Conservation (phyloP, 2,329 filamentous ascomycete genomes). For the Sclerotinia trifoliorum region DNA sequence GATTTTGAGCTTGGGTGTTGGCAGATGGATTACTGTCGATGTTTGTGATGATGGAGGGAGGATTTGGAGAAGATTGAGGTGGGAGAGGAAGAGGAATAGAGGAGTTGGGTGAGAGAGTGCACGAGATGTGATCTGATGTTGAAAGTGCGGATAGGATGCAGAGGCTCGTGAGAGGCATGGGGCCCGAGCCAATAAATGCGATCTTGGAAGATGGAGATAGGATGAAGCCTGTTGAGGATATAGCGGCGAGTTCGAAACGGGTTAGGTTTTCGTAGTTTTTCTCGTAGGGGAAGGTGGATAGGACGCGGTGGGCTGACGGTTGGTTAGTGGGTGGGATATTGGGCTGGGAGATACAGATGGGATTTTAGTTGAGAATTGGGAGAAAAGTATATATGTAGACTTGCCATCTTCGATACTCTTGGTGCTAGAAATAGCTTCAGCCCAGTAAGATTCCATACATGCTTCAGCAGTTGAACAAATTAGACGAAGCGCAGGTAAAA, state of each 20-base stretch:
- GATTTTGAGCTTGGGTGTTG: conserved; percentile 37
- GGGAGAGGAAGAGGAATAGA: not conserved
- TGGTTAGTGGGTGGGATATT: conserved; percentile 23
- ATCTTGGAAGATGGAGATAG: conserved; percentile 39
- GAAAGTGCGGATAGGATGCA: conserved; percentile 44
- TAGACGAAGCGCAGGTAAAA: conserved; percentile 43
- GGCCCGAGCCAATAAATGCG: conserved; percentile 52
- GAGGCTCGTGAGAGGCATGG: conserved; percentile 49
- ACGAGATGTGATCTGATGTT: conserved; percentile 10
- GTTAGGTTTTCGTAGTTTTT: conserved; percentile 50
- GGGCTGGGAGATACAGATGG: not conserved
- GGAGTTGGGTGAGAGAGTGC: not conserved
- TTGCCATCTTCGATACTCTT: conserved; percentile 28
- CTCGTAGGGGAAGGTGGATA: conserved; percentile 49
- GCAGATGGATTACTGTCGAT: conserved; percentile 45
- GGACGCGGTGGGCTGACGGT: conserved; percentile 32
- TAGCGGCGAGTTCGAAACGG: conserved; percentile 46
- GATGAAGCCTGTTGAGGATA: conserved; percentile 41
- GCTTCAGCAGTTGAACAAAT: conserved; percentile 48
- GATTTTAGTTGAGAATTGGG: not conserved
- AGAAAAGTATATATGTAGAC: not conserved
- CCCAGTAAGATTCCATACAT: conserved; percentile 48
- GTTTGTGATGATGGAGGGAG: conserved; percentile 35
- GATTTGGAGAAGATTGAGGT: not conserved
- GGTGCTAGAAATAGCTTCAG: conserved; percentile 39